phyloP scores from a whole-genome alignment of 1,284 basidiomycete genomes.

The Trichosporon inkin region DNA sequence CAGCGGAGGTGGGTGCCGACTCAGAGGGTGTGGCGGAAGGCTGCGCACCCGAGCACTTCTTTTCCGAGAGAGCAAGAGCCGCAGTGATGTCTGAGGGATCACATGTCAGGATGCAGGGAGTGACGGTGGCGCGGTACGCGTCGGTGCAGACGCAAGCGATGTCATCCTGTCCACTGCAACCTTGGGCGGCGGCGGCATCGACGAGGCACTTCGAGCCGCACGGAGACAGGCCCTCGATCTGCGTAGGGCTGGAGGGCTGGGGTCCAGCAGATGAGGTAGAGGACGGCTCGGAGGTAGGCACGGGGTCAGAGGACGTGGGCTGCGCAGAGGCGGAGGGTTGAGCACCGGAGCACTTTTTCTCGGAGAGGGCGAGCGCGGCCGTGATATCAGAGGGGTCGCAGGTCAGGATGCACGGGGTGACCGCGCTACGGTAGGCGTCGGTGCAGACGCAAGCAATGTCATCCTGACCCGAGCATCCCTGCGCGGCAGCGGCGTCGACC shows the following conservation, averaged over 20 bases:
- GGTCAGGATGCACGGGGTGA: background rate
- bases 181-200: background rate
- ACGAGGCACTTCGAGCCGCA: conserved; percentile 3
- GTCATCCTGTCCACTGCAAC: conserved; percentile 8
- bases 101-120: conserved; percentile 4
- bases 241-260: background rate
- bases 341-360: background rate
- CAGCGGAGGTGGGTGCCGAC: background rate
- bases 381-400: conserved; percentile 5
- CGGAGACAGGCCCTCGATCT: background rate
- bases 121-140: background rate
- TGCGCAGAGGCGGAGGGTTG: too few species aligned
- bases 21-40: background rate
- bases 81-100: conserved; percentile 3
- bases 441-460: conserved; percentile 11
- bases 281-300: too few species aligned
- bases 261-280: background rate
- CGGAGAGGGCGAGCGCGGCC: background rate
- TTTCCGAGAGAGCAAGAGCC: background rate
- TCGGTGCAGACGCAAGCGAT: conserved; percentile 8
- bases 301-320: too few species aligned
- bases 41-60: conserved; percentile 6
- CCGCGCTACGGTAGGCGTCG: background rate
- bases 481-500: background rate
- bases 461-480: conserved; percentile 2